Base-by-base conservation (phyloP, 495 filamentous ascomycete species). In the Pyrenula massariospora region DNA sequence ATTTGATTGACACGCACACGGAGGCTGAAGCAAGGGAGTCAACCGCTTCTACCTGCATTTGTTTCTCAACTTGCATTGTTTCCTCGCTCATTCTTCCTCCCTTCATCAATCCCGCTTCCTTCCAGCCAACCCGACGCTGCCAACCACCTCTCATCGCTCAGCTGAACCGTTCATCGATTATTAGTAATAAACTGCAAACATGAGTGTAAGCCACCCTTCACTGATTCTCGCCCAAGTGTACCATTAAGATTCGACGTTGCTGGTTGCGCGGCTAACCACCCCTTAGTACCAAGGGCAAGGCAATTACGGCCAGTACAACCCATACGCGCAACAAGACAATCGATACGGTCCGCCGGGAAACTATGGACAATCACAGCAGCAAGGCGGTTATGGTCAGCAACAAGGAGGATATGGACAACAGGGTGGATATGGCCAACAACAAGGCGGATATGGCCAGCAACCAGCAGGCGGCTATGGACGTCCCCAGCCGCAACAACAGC, bases 261-360 rank as follows among this genome's bases (percentile, higher is more conserved):
- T 42, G 5, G 31, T 42, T 42, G 15, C 31, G 15, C 31, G 31
- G 15, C 31, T 42, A 15, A 42, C 31, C 5, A 8, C 31, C 5
- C 8, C 15, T 42, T 42, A 42, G 31, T 42, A 42, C 31, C 48
- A 58, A 12, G 48, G 54, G 23, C 49, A 58, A 24, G 72, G 73
- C 58, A 77, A 76, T 66, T 82, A 84, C 69, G 82, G 82, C 70
- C 73, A 81, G 58, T 76, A 76, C 62, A 84, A 85, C 66, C 81
- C 84, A 2, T 87, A 85, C 60, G 74, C 70, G 58, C 75, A 81
- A 63, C 66, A 68, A 58, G 60, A 63, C 55, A 76, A 75, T 54
- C 74, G 75, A 21, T 70, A 71, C 52, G 61, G 57, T 47, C 69
- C 64, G 56, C 66, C 68, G 22, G 52, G 62, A 10, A 57, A 54